A percentile compares a stretch with the other conserved stretches of the same genome.
These are phyloP conservation scores for Crithidia acanthocephali DNA, from an alignment of 208 protist species.

Conservation along the genomic window DNA sequence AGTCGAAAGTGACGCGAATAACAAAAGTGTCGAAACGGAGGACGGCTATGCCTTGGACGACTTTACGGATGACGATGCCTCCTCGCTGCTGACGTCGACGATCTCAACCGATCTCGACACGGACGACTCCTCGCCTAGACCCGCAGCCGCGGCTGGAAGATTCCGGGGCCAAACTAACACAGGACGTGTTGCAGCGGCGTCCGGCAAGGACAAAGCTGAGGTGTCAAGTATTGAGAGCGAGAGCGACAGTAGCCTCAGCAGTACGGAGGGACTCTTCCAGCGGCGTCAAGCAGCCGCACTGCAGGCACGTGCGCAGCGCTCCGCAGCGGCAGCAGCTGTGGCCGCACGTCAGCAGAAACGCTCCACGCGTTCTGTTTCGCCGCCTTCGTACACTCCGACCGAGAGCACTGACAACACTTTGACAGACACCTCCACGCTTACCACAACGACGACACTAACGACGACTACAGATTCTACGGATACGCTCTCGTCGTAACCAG, in stretches of 20 bases:
- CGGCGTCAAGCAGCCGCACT: conserved; percentile 34
- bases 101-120: conserved; percentile 6
- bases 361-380: neutral
- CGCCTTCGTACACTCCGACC: neutral
- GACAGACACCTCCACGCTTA: neutral
- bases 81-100: conserved; percentile 6
- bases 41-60: conserved; percentile 21
- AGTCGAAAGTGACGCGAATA: neutral
- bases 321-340: conserved; percentile 6
- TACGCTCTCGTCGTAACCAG: neutral
- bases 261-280: conserved; percentile 44
- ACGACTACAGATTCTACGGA: neutral
- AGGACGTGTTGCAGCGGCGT: neutral
- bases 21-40: neutral
- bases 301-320: conserved; percentile 17
- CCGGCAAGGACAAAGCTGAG: neutral
- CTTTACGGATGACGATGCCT: conserved; percentile 12
- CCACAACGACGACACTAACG: neutral
- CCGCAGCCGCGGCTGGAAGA: neutral
- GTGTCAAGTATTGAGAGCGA: conserved; percentile 12
- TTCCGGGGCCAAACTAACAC: neutral
- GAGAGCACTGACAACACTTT: conserved; percentile 4
- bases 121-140: neutral
- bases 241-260: conserved; percentile 39
- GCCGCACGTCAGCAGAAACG: neutral